Evolutionary conservation across 106 monocot genomes (phyloP).

Genomic region (Chionographis japonica): DNA sequence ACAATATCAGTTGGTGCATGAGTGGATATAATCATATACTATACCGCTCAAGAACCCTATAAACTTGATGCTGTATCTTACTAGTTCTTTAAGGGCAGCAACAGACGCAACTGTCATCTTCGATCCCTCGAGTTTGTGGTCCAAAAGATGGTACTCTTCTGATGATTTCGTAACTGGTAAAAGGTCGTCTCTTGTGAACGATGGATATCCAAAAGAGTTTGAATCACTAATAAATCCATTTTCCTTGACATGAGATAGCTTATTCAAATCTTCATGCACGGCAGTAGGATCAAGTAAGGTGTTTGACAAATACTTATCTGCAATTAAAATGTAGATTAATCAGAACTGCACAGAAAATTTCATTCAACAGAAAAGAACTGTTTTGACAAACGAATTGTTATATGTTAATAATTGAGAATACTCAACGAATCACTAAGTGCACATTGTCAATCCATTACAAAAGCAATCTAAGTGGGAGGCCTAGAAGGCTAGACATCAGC

Average conservation of each 20-base stretch:
- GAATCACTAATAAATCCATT: slow-evolving; percentile 45
- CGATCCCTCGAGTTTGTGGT: slow-evolving; percentile 22
- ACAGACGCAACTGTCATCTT: slow-evolving; percentile 30
- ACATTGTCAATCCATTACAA: no score
- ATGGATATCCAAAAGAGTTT: slow-evolving; percentile 39
- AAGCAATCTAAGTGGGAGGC: no score
- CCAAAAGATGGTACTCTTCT: slow-evolving; percentile 28
- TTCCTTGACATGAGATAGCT: slow-evolving; percentile 35
- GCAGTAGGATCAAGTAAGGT: slow-evolving; percentile 17
- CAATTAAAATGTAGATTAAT: slow-evolving; percentile 5
- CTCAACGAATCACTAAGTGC: no score
- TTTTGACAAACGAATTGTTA: neutral
- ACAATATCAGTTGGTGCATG: neutral
- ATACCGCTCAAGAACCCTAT: neutral
- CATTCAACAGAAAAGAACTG: neutral
- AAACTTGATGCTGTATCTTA: slow-evolving; percentile 19
- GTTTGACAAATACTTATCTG: slow-evolving; percentile 75
- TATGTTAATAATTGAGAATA: no score
- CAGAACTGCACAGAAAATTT: neutral
- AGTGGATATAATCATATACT: neutral
- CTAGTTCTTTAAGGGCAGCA: slow-evolving; percentile 65
- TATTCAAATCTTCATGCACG: slow-evolving; percentile 28
- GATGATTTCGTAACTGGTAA: slow-evolving; percentile 34
- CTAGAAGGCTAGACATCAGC: no score
- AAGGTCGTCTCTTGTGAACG: slow-evolving; percentile 28